Conservation (phyloP, 2,329 filamentous ascomycete genomes). For the Aspergillus sp. region DNA sequence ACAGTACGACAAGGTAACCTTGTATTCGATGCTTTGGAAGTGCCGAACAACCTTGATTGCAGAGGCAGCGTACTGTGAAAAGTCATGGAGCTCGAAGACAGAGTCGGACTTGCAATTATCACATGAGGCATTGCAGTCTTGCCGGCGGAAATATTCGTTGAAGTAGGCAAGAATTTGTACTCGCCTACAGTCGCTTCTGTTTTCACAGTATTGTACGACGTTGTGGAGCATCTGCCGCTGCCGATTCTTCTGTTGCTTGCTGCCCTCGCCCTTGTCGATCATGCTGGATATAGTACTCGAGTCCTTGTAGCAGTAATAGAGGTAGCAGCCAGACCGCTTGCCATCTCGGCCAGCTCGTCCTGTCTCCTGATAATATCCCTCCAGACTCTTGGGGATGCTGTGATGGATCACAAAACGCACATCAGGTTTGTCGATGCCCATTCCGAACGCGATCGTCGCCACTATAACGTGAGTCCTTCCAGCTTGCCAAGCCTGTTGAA, state of each 20-base stretch:
- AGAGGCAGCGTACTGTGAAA: constrained; percentile 71
- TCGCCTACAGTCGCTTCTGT: constrained; percentile 80
- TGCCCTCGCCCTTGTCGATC: constrained; percentile 80
- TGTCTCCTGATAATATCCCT: constrained; percentile 98
- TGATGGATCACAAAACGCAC: constrained; percentile 97
- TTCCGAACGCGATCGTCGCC: constrained; percentile 96
- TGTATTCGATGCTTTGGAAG: constrained; percentile 47
- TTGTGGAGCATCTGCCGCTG: constrained; percentile 82
- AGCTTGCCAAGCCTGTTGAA: constrained; percentile 81
- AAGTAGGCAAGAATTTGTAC: constrained; percentile 93
- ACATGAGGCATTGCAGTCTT: constrained; percentile 73
- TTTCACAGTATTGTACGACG: constrained; percentile 87
- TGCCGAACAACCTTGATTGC: constrained; percentile 68
- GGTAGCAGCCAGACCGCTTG: constrained; percentile 79
- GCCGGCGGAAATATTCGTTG: constrained; percentile 74
- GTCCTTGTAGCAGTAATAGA: constrained; percentile 84
- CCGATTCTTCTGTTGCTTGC: constrained; percentile 74
- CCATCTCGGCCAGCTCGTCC: constrained; percentile 92
- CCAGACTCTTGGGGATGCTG: constrained; percentile 87
- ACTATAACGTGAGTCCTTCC: constrained; percentile 85
- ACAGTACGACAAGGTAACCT: constrained; percentile 75
- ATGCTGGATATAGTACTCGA: constrained; percentile 72
- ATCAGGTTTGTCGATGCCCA: constrained; percentile 99
- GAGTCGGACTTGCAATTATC: constrained; percentile 83
- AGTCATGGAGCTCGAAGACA: constrained; percentile 72